These are phyloP conservation scores for Aspergillus diversus DNA, from an alignment of 495 filamentous ascomycete species.

Conservation along the genomic window DNA sequence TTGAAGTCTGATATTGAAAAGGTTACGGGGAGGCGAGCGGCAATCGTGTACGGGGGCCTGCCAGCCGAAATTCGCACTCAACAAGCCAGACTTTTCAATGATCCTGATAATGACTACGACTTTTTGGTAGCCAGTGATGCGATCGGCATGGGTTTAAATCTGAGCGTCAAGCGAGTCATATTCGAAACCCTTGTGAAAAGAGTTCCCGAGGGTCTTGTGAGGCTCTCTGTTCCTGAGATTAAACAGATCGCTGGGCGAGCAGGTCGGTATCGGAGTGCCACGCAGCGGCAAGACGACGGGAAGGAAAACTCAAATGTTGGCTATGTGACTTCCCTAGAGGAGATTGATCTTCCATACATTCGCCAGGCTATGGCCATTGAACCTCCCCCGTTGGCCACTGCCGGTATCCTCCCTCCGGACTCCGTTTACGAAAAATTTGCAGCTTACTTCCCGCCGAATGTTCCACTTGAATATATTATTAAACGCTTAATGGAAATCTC, in stretches of 20 bases:
- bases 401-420: conserved; percentile 73
- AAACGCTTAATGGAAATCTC: conserved; percentile 69
- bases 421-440: conserved; percentile 70
- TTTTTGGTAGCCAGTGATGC: conserved; percentile 93
- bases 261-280: conserved; percentile 80
- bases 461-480: conserved; percentile 78
- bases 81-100: conserved; percentile 92
- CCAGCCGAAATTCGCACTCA: conserved; percentile 91
- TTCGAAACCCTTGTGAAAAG: conserved; percentile 79
- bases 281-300: conserved; percentile 36
- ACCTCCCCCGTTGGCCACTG: conserved; percentile 67
- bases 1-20: conserved; percentile 79
- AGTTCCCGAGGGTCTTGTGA: conserved; percentile 51
- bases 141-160: conserved; percentile 95
- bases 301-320: conserved; percentile 56
- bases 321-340: conserved; percentile 78
- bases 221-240: conserved; percentile 72
- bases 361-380: conserved; percentile 62
- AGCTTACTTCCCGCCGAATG: conserved; percentile 73
- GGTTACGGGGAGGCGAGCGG: conserved; percentile 74
- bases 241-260: conserved; percentile 96
- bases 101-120: conserved; percentile 92
- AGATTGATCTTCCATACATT: conserved; percentile 67
- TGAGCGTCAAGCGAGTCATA: conserved; percentile 89
- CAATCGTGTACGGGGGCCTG: conserved; percentile 89